Evolutionary conservation across 1,139 yeast genomes (phyloP).

Genomic region (Yamadazyma friedrichii): DNA sequence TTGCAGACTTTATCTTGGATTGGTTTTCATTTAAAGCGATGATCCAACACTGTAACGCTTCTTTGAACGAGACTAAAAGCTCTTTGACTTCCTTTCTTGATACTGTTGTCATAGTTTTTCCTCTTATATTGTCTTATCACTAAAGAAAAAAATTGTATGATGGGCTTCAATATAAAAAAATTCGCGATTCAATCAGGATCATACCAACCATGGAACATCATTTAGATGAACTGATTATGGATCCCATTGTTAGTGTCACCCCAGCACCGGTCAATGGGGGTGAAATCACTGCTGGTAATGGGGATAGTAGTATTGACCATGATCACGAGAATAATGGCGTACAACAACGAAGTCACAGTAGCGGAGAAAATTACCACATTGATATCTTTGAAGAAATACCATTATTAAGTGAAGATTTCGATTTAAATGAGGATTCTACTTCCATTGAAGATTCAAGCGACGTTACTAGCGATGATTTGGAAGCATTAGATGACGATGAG

Average conservation of each 20-base stretch:
- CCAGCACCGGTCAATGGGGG: too few relatives aligned
- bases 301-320: not conserved
- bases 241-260: not conserved
- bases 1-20: conserved; percentile 27
- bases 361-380: too few relatives aligned
- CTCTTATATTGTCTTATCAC: not conserved
- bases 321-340: not conserved
- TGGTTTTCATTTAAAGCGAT: conserved; percentile 9
- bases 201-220: not conserved
- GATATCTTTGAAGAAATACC: too few relatives aligned
- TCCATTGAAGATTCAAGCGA: not conserved
- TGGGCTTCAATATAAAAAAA: too few relatives aligned
- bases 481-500: not conserved
- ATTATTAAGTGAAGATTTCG: too few relatives aligned
- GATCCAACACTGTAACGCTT: conserved; percentile 36
- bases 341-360: not conserved
- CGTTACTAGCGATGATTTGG: not conserved
- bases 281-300: not conserved
- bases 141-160: too few relatives aligned
- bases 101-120: conserved; percentile 12
- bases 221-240: not conserved
- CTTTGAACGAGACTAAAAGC: conserved; percentile 32
- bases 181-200: too few relatives aligned
- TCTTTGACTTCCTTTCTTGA: conserved; percentile 22
- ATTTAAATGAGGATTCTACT: not conserved